Evolutionary conservation across 768 basidiomycete species (phyloP).

Genomic region (Lentinula aciculospora): DNA sequence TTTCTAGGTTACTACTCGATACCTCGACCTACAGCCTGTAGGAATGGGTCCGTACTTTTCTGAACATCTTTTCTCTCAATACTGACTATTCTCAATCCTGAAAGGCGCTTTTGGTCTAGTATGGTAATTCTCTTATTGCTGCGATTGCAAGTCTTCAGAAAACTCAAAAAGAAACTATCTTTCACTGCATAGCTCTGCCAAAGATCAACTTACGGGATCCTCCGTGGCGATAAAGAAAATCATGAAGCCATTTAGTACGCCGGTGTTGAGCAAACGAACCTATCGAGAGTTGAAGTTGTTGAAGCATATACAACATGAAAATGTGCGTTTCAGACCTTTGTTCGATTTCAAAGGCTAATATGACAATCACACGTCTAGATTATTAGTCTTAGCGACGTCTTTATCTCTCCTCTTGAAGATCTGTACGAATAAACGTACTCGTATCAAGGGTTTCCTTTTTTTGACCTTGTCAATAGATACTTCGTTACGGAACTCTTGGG

Average conservation of each 20-base stretch:
- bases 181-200: constrained; percentile 62
- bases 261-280: constrained; percentile 95
- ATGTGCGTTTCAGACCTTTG: constrained; percentile 46
- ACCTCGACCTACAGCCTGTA: constrained; percentile 98
- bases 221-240: constrained; percentile 99
- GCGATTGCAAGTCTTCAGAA: background rate
- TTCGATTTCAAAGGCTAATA: background rate
- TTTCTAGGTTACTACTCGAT: constrained; percentile 88
- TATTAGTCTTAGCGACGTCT: constrained; percentile 97
- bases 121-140: constrained; percentile 48
- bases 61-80: constrained; percentile 7
- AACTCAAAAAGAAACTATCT: background rate
- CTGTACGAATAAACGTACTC: constrained; percentile 46
- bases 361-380: constrained; percentile 48
- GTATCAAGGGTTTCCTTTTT: background rate
- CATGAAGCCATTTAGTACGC: constrained; percentile 99
- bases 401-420: constrained; percentile 99
- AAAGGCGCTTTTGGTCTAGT: constrained; percentile 96
- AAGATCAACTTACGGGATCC: constrained; percentile 89
- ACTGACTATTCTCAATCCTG: constrained; percentile 14
- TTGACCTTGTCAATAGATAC: constrained; percentile 52
- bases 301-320: constrained; percentile 98
- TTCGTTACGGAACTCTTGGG: constrained; percentile 98
- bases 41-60: constrained; percentile 80
- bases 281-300: constrained; percentile 97